phyloP scores from a whole-genome alignment of 2,329 filamentous ascomycete genomes.

The Colletotrichum tanaceti region DNA sequence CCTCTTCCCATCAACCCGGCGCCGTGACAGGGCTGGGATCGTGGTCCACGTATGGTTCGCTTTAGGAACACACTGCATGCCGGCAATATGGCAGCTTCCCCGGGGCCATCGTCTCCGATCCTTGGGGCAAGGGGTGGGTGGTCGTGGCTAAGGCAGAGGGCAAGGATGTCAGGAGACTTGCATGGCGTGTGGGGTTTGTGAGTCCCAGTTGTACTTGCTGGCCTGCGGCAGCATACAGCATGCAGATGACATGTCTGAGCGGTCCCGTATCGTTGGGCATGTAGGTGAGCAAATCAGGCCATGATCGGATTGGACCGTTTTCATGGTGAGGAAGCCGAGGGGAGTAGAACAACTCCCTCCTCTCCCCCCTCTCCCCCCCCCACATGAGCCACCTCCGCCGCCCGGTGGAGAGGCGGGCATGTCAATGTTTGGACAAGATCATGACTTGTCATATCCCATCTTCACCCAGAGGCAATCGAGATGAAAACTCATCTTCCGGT shows the following conservation, averaged over 20 bases:
- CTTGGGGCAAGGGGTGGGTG: no score
- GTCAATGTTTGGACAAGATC: no score
- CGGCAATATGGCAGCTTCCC: neutral
- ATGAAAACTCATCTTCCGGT: conserved; percentile 14
- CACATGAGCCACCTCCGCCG: no score
- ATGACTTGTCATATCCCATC: neutral
- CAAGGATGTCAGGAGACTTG: neutral
- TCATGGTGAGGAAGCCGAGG: neutral
- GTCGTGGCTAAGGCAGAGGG: neutral
- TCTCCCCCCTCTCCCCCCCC: no score
- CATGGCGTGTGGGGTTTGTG: neutral
- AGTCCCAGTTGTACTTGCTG: neutral
- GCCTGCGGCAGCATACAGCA: neutral
- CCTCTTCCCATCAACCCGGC: neutral
- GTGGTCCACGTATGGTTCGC: neutral
- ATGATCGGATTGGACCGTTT: neutral
- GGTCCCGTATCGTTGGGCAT: neutral
- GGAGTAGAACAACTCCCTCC: no score
- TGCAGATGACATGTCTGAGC: neutral
- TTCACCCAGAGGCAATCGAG: neutral
- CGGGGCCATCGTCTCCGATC: neutral
- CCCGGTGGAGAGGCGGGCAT: neutral
- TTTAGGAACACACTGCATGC: neutral
- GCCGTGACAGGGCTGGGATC: neutral
- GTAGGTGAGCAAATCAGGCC: neutral